Evolutionary conservation across 768 basidiomycete species (phyloP).

Genomic region (Gymnopilus dilepis): DNA sequence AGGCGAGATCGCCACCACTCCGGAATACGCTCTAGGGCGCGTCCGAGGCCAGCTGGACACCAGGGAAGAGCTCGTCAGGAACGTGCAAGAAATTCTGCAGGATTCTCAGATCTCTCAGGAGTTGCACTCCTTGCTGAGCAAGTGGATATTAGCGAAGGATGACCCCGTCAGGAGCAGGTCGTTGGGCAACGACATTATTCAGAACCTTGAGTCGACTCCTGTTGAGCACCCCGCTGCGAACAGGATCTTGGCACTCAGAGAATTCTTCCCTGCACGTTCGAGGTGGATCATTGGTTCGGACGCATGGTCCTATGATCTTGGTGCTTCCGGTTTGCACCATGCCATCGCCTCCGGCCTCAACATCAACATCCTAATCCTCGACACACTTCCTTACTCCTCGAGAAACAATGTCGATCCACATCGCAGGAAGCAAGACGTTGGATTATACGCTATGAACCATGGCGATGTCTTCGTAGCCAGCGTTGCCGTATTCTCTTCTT

Average conservation of each 20-base stretch:
- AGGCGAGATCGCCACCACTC: slow-evolving; percentile 83
- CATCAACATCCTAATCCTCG: slow-evolving; percentile 94
- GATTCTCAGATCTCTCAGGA: slow-evolving; percentile 52
- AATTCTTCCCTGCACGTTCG: slow-evolving; percentile 70
- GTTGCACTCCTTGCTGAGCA: slow-evolving; percentile 73
- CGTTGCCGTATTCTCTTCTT: slow-evolving; percentile 94
- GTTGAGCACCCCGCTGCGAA: slow-evolving; percentile 50
- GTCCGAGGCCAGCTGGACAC: slow-evolving; percentile 83
- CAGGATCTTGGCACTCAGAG: slow-evolving; percentile 61
- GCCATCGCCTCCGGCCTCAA: slow-evolving; percentile 89
- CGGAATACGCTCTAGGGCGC: slow-evolving; percentile 93
- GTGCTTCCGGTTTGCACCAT: slow-evolving; percentile 94
- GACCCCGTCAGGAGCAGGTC: slow-evolving; percentile 65
- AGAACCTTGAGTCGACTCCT: slow-evolving; percentile 48
- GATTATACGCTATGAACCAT: slow-evolving; percentile 98
- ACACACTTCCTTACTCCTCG: slow-evolving; percentile 87
- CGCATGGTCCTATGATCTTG: slow-evolving; percentile 97
- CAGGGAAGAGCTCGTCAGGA: slow-evolving; percentile 66
- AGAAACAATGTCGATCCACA: slow-evolving; percentile 71
- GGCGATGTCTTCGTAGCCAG: slow-evolving; percentile 97
- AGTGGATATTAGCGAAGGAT: slow-evolving; percentile 82
- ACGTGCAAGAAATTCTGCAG: slow-evolving; percentile 70
- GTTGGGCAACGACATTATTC: slow-evolving; percentile 62
- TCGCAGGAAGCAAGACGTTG: slow-evolving; percentile 93
- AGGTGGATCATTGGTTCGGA: slow-evolving; percentile 99